Evolutionary conservation across 306 rosid genomes (phyloP).

Genomic region (Cucumis melo): DNA sequence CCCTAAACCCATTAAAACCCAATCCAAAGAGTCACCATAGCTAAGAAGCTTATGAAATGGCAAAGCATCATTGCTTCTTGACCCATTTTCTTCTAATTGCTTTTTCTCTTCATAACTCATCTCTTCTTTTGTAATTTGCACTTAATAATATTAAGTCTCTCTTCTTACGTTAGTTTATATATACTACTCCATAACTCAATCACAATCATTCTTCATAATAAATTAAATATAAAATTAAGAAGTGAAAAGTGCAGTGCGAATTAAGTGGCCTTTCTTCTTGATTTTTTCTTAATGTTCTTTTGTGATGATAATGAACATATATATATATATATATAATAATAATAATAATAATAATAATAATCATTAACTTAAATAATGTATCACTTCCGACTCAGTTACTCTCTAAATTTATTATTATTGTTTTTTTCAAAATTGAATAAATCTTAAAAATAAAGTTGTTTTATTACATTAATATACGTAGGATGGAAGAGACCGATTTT

Average conservation of each 20-base stretch:
- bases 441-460: too few species aligned
- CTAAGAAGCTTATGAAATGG: conserved; percentile 46
- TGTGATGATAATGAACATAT: not conserved
- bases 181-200: not conserved
- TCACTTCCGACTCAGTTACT: too few species aligned
- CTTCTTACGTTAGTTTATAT: too few species aligned
- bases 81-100: not conserved
- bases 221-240: not conserved
- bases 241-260: too few species aligned
- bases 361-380: too few species aligned
- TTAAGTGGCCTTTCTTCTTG: not conserved
- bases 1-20: conserved; percentile 65
- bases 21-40: conserved; percentile 55
- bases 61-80: not conserved
- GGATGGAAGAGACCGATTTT: too few species aligned
- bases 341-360: too few species aligned
- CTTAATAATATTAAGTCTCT: too few species aligned
- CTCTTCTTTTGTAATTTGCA: not conserved
- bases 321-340: too few species aligned
- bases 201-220: not conserved
- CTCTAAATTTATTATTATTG: too few species aligned
- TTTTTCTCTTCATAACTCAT: not conserved
- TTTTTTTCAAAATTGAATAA: too few species aligned
- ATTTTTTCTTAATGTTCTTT: not conserved
- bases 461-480: too few species aligned